These are phyloP conservation scores for Escovopsis sp. DNA, from an alignment of 2,329 filamentous ascomycete species.

Conservation along the genomic window DNA sequence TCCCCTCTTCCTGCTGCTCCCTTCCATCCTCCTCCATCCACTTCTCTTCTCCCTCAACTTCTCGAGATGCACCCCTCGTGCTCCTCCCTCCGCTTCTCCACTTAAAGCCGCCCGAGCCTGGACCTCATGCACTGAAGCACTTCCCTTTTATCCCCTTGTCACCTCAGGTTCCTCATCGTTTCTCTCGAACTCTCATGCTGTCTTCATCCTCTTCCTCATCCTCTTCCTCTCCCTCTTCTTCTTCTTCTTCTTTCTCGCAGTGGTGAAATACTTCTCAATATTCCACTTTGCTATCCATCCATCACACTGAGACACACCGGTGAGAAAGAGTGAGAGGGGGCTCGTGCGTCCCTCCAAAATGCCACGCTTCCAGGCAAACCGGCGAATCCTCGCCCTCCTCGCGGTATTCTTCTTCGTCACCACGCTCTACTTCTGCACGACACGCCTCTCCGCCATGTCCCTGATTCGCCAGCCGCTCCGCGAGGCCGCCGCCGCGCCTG, in stretches of 20 bases:
- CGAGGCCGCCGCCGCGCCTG: background rate
- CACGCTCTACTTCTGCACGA: constrained; percentile 20
- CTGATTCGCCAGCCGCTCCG: constrained; percentile 1
- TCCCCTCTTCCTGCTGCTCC: background rate
- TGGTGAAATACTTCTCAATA: too few species aligned
- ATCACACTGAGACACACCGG: too few species aligned
- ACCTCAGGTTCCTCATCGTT: too few species aligned
- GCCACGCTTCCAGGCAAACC: constrained; percentile 12
- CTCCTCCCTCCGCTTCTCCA: too few species aligned
- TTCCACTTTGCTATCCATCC: too few species aligned
- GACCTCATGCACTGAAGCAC: too few species aligned
- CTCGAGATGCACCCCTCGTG: background rate
- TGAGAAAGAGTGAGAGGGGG: background rate
- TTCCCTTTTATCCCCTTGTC: background rate
- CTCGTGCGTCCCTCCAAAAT: constrained; percentile 6
- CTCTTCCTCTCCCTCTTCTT: background rate
- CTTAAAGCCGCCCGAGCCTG: too few species aligned
- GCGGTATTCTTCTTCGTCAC: constrained; percentile 19
- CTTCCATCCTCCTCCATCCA: background rate
- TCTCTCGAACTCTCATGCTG: too few species aligned
- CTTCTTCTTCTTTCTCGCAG: background rate
- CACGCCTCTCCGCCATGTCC: constrained; percentile 14
- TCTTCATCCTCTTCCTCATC: too few species aligned
- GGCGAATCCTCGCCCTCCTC: constrained; percentile 17
- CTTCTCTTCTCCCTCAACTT: background rate